A percentile compares a stretch with the other conserved stretches of the same genome.
phyloP scores from a whole-genome alignment of 2,329 filamentous ascomycete genomes.

The Knoxdaviesia capensis region DNA sequence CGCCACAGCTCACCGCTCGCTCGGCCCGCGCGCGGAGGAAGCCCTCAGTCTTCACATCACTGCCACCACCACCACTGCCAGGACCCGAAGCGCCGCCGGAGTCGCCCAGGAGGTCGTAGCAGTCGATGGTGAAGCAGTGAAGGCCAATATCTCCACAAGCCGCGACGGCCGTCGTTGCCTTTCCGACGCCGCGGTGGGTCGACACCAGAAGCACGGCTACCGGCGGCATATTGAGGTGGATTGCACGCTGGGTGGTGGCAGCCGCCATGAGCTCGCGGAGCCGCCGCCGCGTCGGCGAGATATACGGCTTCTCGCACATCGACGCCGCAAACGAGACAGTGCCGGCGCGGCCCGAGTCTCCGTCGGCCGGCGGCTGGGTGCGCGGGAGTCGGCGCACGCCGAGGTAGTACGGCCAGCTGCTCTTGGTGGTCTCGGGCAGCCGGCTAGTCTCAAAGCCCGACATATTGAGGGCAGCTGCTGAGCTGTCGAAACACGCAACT shows the following conservation, averaged over 20 bases:
- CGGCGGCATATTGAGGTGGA: slow-evolving; percentile 72
- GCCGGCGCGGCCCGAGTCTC: slow-evolving; percentile 5
- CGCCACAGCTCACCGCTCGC: slow-evolving; percentile 70
- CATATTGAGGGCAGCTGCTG: slow-evolving; percentile 75
- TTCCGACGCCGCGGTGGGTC: slow-evolving; percentile 84
- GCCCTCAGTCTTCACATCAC: slow-evolving; percentile 86
- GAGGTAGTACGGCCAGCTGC: slow-evolving; percentile 78
- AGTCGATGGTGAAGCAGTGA: slow-evolving; percentile 75
- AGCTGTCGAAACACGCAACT: slow-evolving; percentile 67
- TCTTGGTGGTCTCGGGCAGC: slow-evolving; percentile 56
- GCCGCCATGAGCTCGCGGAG: slow-evolving; percentile 72
- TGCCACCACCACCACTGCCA: slow-evolving; percentile 38
- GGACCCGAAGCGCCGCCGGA: slow-evolving; percentile 27
- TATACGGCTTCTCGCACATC: slow-evolving; percentile 26
- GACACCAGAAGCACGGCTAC: slow-evolving; percentile 77
- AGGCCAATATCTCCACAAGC: slow-evolving; percentile 80
- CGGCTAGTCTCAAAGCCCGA: slow-evolving; percentile 72
- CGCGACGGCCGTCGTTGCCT: slow-evolving; percentile 54
- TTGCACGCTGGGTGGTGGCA: slow-evolving; percentile 69
- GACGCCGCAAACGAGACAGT: slow-evolving; percentile 17
- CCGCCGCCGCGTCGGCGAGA: slow-evolving; percentile 44
- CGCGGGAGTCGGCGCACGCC: slow-evolving; percentile 49
- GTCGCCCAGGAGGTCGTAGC: slow-evolving; percentile 88
- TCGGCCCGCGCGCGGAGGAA: slow-evolving; percentile 76
- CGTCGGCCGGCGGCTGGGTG: slow-evolving; percentile 10